A percentile compares a stretch with the other conserved stretches of the same genome.
Conservation (phyloP, 148 eudicot species). For the Fagopyrum tataricum region DNA sequence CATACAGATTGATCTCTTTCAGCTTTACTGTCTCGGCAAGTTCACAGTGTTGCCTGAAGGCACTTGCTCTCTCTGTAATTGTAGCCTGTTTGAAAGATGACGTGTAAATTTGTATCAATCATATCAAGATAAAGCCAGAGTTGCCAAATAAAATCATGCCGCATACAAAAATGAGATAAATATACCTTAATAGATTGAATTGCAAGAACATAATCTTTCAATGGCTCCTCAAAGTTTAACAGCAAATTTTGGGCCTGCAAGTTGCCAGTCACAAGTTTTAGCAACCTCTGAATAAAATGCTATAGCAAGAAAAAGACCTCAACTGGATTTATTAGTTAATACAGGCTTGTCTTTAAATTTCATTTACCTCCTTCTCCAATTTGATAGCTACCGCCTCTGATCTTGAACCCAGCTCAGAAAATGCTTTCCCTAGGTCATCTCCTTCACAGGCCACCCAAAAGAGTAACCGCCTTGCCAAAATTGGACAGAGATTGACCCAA, state of each 20-base stretch:
- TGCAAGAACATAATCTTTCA: constrained; percentile 93
- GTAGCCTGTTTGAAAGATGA: constrained; percentile 57
- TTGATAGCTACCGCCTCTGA: constrained; percentile 71
- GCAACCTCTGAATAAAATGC: not conserved
- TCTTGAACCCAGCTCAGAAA: constrained; percentile 76
- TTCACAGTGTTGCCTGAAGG: constrained; percentile 87
- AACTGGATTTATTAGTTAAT: not conserved
- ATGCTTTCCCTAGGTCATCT: constrained; percentile 78
- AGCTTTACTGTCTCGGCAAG: constrained; percentile 80
- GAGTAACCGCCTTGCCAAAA: constrained; percentile 89
- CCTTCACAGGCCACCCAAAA: constrained; percentile 83
- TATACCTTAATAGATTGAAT: constrained; percentile 92
- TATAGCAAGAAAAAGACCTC: not conserved
- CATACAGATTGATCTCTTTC: constrained; percentile 93
- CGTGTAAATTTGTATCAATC: constrained; percentile 9
- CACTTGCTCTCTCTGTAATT: constrained; percentile 81
- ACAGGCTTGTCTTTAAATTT: not conserved
- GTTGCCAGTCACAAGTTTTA: not conserved
- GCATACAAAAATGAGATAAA: not conserved
- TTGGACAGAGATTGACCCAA: constrained; percentile 83
- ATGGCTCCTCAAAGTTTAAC: constrained; percentile 96
- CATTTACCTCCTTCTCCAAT: constrained; percentile 69
- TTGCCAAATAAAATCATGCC: not conserved
- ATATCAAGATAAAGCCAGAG: not conserved
- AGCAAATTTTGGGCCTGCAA: constrained; percentile 77